Base-by-base conservation (phyloP, 495 filamentous ascomycete species). In the Annulohypoxylon nitens region DNA sequence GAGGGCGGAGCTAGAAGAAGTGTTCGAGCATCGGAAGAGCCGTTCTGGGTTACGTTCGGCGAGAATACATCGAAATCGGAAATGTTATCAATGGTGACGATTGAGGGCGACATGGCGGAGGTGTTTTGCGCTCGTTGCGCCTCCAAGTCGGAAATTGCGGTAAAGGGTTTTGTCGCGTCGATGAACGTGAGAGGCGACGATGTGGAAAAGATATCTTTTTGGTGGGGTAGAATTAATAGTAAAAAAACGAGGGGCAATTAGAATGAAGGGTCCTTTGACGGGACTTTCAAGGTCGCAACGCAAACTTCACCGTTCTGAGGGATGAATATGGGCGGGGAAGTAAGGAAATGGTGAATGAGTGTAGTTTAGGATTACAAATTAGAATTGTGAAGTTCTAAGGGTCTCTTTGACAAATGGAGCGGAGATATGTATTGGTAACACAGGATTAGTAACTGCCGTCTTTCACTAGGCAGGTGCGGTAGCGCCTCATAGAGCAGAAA, bases 1-100 rank as follows among this genome's bases (percentile, higher is more conserved):
- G 85, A 87, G 10, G 87, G 85, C 12, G 86, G 87, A 10, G 87
- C 86, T 48, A 89, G 81, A 37, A 88, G 83, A 51, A 89, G 85
- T 11, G 86, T 88, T 73, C 87, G 82, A 11, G 72, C 50, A 10
- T 51, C 55, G 12, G 71, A 75, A 30, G 69, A 50, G 61, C 60
- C 66, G 68, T 78, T 71, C 60, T 68, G 64, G 14, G 51, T 70
- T 4, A 67, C 34, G 57, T 48, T 71, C 7, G 79, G 34, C 4
- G 69, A 12, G 53, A 69, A 75, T 62, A 77, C 69, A 58, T 72
- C 70, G 68, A 84, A 84, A 78, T 85, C 81, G 51, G 78, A 76
- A 37, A 67, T 77, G 54, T 78, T 83, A 62, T 84, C 82, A 48
- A 84, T 78, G 7, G 74, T 79, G 23, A 83, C 65, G 50, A 76